A percentile compares a stretch with the other conserved stretches of the same genome.
Evolutionary conservation across 345 rosid species (phyloP).

Genomic region (Mallotus nudiflorus): DNA sequence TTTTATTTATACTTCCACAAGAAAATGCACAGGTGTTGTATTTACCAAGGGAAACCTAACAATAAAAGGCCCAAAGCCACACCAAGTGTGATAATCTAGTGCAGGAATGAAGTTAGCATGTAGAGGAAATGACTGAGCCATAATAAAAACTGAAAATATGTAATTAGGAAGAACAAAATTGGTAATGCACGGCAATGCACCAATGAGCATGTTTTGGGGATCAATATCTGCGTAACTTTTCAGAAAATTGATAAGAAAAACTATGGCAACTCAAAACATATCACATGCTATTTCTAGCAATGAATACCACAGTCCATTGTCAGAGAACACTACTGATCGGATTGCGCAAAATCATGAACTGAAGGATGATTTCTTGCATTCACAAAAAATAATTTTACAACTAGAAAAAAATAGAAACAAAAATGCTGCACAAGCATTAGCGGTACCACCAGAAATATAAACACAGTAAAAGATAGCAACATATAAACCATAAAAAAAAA

Average conservation of each 20-base stretch:
- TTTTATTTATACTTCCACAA: too few relatives aligned
- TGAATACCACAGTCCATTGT: not conserved
- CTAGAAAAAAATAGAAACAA: not conserved
- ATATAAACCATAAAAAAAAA: slow-evolving; percentile 1
- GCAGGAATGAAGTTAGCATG: not conserved
- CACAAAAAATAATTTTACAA: not conserved
- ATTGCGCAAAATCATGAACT: not conserved
- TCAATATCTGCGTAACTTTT: not conserved
- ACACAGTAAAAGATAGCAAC: not conserved
- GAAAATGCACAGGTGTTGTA: not conserved
- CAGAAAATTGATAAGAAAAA: not conserved
- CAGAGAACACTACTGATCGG: too few relatives aligned
- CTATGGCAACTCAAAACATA: not conserved
- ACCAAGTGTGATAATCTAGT: not conserved
- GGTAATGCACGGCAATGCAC: not conserved
- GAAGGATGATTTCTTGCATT: not conserved
- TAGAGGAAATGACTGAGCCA: not conserved
- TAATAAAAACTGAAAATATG: not conserved
- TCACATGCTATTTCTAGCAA: not conserved
- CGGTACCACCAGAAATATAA: not conserved
- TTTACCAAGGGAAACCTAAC: not conserved
- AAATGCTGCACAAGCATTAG: not conserved
- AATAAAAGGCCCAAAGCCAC: not conserved
- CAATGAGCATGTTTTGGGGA: not conserved
- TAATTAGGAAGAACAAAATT: not conserved